Percentiles rank a stretch among this genome's conserved stretches.
Conservation (phyloP, 2,329 filamentous ascomycete genomes). For the Fusarium musae region DNA sequence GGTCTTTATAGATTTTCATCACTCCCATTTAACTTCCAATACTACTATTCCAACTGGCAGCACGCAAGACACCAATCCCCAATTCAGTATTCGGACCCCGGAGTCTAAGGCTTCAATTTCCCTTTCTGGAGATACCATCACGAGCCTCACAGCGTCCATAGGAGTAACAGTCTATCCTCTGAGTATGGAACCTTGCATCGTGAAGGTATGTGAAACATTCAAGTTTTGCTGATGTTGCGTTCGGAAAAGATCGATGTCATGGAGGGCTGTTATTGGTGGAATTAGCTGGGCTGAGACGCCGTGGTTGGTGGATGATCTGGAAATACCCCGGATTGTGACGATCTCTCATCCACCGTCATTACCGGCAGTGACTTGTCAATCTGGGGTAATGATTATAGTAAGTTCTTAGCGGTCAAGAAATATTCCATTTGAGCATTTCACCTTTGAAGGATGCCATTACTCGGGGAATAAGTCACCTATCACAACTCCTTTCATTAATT, state of each 20-base stretch:
- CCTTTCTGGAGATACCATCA: neutral
- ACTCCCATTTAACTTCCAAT: fast-evolving
- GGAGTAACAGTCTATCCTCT: neutral
- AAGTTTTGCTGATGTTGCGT: neutral
- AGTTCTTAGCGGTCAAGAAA: neutral
- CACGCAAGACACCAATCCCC: neutral
- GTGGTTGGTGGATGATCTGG: slow-evolving; percentile 31
- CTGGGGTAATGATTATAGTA: neutral
- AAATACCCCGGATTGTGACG: neutral
- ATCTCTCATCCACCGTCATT: slow-evolving; percentile 7
- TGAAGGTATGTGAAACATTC: slow-evolving; percentile 14
- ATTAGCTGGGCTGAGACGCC: neutral
- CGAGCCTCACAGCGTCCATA: neutral
- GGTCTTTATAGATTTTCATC: slow-evolving; percentile 13
- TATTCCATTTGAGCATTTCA: no score
- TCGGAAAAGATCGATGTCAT: neutral
- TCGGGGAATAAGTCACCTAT: no score
- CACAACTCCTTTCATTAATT: no score
- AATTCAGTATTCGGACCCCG: slow-evolving; percentile 14
- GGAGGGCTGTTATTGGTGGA: slow-evolving; percentile 11
- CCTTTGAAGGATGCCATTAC: no score
- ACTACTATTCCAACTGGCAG: neutral
- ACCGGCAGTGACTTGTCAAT: neutral
- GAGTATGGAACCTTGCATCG: neutral
- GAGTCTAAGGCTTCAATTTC: neutral